Evolutionary conservation across 1,284 basidiomycete species (phyloP).

Genomic region (Moesziomyces antarcticus): DNA sequence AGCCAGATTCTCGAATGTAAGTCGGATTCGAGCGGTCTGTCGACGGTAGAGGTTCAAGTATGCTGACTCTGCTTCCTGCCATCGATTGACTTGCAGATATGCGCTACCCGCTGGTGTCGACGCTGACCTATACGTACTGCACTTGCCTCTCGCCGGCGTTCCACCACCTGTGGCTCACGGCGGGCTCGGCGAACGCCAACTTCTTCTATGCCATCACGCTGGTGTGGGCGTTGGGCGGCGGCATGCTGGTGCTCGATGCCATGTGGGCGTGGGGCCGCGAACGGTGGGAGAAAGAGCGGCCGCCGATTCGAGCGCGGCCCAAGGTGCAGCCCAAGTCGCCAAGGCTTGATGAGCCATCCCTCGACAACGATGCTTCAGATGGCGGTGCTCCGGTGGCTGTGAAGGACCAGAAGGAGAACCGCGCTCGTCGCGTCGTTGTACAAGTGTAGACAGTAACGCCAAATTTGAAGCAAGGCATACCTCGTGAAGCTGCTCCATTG

Average conservation of each 20-base stretch:
- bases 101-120: conserved; percentile 85
- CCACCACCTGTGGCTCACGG: conserved; percentile 88
- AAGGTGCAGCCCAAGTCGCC: conserved; percentile 1
- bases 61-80: neutral
- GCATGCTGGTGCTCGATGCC: conserved; percentile 82
- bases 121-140: conserved; percentile 85
- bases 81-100: conserved; percentile 74
- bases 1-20: conserved; percentile 84
- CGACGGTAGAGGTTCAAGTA: conserved; percentile 20
- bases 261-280: conserved; percentile 74
- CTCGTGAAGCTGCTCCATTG: neutral
- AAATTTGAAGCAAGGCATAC: too few species aligned
- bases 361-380: conserved; percentile 10
- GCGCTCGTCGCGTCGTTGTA: conserved; percentile 31
- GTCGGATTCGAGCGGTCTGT: conserved; percentile 57
- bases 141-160: conserved; percentile 88
- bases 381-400: neutral
- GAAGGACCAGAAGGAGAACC: conserved; percentile 9
- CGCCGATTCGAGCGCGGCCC: conserved; percentile 16
- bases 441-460: conserved; percentile 21
- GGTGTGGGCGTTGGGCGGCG: conserved; percentile 89
- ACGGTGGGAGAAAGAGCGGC: conserved; percentile 57
- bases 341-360: conserved; percentile 9
- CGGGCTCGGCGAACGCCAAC: conserved; percentile 95
- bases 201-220: conserved; percentile 97